Base-by-base conservation (phyloP, 2,329 filamentous ascomycete genomes). In the Trichophyton simii region DNA sequence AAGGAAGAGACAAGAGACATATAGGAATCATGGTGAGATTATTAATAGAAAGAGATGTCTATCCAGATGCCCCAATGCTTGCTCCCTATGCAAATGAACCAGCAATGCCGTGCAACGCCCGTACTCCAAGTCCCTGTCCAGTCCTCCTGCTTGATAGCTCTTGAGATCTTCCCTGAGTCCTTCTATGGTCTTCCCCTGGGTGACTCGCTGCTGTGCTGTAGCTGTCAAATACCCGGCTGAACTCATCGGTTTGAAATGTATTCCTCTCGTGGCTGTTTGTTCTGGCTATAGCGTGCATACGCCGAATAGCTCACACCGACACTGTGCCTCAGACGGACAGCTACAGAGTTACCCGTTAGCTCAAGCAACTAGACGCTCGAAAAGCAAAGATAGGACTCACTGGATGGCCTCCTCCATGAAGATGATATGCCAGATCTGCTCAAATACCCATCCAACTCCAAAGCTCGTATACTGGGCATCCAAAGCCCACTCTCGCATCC, bases 391-490 rank as follows among this genome's bases (percentile, higher is more conserved):
- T 54, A 15, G 13, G 18, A 69, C 73, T 66, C 67, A 76, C 73
- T 75, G 73, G 18, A 78, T 70, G 6, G 74, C 69, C 22, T 73
- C 67, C 67, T 71, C 72, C 38, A 73, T 73, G 62, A 76, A 81
- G 70, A 79, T 76, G 70, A 83, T 78, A 69, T 87, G 85, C 84
- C 84, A 87, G 18, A 84, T 71, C 66, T 85, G 87, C 68, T 87
- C 84, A 69, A 86, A 79, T 1, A 86, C 78, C 22, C 84, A 75
- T 1, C 84, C 84, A 31, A 79, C 83, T 28, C 80, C 70, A 18
- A 77, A 77, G 67, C 86, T 82, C 3, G 76, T 76, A 58, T 83
- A 69, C 3, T 78, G 71, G 1, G 83, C 83, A 8, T 77, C 75
- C n/a, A 84, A 67, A 46, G 87, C 65, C 85, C 84, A 87, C 54